phyloP scores from a whole-genome alignment of 2,329 filamentous ascomycete genomes.

The Nothomitra cinnamomea region DNA sequence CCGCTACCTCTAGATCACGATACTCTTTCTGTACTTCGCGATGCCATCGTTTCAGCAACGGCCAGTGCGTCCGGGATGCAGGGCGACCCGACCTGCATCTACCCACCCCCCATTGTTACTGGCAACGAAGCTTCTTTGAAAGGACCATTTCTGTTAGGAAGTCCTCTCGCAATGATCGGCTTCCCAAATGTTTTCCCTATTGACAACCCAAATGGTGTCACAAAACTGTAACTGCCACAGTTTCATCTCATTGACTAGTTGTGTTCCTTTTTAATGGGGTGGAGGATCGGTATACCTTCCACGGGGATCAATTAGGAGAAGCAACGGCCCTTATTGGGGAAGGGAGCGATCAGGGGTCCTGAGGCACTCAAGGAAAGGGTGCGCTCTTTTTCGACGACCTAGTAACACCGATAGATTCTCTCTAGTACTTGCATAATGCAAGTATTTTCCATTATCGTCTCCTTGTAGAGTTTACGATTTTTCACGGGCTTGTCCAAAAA shows the following conservation, averaged over 20 bases:
- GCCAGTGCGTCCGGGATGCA: background rate
- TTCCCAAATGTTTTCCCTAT: background rate
- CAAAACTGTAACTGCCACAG: background rate
- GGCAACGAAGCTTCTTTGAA: background rate
- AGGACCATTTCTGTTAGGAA: background rate
- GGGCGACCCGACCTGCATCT: background rate
- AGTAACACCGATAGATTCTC: background rate
- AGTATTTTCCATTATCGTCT: background rate
- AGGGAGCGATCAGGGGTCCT: too few species aligned
- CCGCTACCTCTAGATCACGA: constrained; percentile 6
- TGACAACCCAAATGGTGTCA: background rate
- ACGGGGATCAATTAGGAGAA: too few species aligned
- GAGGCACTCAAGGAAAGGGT: too few species aligned
- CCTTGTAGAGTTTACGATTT: background rate
- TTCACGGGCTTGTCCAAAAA: background rate
- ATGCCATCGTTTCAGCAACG: background rate
- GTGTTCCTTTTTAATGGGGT: too few species aligned
- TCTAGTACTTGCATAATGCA: background rate
- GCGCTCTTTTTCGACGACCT: background rate
- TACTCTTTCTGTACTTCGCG: background rate
- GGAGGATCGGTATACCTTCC: too few species aligned
- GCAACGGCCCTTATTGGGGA: too few species aligned
- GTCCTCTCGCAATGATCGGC: background rate
- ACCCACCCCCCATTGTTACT: background rate
- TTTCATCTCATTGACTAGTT: too few species aligned